phyloP scores from a whole-genome alignment of 352 stramenopile genomes.

The Globisporangium splendens region DNA sequence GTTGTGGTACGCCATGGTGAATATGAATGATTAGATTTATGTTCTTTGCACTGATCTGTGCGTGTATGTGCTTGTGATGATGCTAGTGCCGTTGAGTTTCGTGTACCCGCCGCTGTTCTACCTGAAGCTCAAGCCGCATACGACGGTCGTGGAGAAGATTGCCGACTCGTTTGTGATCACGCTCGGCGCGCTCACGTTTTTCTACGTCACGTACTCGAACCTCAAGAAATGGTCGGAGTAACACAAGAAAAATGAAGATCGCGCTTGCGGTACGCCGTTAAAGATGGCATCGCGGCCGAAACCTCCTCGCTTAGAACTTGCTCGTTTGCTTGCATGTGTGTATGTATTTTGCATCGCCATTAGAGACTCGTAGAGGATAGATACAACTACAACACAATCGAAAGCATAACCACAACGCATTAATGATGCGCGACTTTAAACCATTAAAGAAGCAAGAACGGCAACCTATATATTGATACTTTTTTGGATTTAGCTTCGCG shows the following conservation, averaged over 20 bases:
- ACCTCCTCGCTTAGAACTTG: no score
- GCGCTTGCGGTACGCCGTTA: no score
- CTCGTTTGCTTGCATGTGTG: no score
- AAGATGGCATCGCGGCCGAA: no score
- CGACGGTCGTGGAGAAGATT: constrained; percentile 43
- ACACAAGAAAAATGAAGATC: not conserved
- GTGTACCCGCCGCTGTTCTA: constrained; percentile 81
- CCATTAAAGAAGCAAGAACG: no score
- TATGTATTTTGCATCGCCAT: no score
- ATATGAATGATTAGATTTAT: constrained; percentile 8
- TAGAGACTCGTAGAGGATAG: no score
- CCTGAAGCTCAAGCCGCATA: constrained; percentile 59
- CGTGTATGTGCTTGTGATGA: constrained; percentile 8
- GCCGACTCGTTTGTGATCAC: constrained; percentile 55
- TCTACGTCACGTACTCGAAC: constrained; percentile 83
- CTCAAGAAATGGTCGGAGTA: constrained; percentile 59
- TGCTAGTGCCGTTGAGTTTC: constrained; percentile 70
- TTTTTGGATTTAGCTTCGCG: not conserved
- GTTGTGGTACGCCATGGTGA: constrained; percentile 44
- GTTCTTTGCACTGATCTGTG: not conserved
- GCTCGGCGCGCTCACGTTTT: constrained; percentile 70
- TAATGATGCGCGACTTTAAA: no score
- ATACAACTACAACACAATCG: no score
- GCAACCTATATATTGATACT: not conserved
- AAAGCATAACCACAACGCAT: no score